Conservation (phyloP, 345 rosid species). For the Arabidopsis suecica region DNA sequence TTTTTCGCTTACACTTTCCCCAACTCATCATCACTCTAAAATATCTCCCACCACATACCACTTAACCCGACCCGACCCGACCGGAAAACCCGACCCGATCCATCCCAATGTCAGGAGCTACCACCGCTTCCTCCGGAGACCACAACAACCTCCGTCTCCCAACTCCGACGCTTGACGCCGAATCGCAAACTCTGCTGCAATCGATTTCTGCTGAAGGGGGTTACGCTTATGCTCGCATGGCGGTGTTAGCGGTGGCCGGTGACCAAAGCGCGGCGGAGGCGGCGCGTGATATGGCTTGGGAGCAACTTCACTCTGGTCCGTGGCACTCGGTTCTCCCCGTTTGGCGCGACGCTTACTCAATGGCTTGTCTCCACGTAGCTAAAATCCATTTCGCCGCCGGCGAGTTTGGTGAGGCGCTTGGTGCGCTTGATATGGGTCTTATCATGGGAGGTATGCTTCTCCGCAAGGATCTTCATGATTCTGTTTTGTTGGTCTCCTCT, state of each 20-base stretch:
- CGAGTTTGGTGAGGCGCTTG: conserved; percentile 74
- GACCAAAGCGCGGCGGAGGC: conserved; percentile 94
- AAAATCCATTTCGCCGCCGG: conserved; percentile 62
- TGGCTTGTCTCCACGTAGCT: conserved; percentile 87
- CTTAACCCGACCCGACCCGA: conserved; percentile 9
- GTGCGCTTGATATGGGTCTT: conserved; percentile 87
- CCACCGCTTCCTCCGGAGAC: conserved; percentile 34
- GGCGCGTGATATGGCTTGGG: conserved; percentile 98
- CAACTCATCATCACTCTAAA: conserved; percentile 20
- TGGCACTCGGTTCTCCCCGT: conserved; percentile 95
- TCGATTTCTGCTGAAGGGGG: conserved; percentile 81
- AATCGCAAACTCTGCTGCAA: conserved; percentile 63
- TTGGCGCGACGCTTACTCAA: conserved; percentile 97
- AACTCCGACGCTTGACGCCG: conserved; percentile 75
- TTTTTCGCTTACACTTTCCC: conserved; percentile 38
- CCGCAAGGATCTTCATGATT: conserved; percentile 72
- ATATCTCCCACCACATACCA: conserved; percentile 27
- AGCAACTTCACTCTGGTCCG: conserved; percentile 98
- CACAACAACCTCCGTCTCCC: conserved; percentile 44
- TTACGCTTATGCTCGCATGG: conserved; percentile 79
- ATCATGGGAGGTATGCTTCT: conserved; percentile 93
- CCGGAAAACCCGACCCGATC: conserved; percentile 23
- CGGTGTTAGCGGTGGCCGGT: conserved; percentile 68
- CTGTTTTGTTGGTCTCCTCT: conserved; percentile 52
- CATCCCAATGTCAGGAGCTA: conserved; percentile 35